Evolutionary conservation across 2,329 filamentous ascomycete species (phyloP).

Genomic region (Graphilbum sp.): DNA sequence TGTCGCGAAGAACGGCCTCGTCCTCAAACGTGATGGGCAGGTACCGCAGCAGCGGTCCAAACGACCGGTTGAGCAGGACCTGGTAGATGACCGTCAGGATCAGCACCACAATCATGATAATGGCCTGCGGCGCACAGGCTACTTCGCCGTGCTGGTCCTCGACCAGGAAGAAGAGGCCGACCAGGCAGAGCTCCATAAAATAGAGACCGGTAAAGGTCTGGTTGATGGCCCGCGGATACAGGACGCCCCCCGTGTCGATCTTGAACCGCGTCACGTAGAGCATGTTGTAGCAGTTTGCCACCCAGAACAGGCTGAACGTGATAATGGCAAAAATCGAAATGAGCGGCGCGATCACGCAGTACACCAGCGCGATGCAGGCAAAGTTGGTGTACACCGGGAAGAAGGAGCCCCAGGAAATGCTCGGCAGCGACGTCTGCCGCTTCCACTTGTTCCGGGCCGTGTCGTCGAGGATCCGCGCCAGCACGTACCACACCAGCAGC

Average conservation of each 20-base stretch:
- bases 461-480: constrained; percentile 67
- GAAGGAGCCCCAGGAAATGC: constrained; percentile 79
- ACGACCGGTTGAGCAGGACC: constrained; percentile 62
- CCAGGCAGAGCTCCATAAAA: constrained; percentile 79
- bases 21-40: constrained; percentile 92
- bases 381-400: constrained; percentile 97
- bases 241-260: constrained; percentile 77
- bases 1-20: constrained; percentile 79
- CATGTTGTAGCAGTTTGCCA: constrained; percentile 93
- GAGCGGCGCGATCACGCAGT: constrained; percentile 74
- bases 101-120: constrained; percentile 65
- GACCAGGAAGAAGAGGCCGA: constrained; percentile 78
- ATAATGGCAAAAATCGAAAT: constrained; percentile 89
- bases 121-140: constrained; percentile 58
- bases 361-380: constrained; percentile 80
- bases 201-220: constrained; percentile 92
- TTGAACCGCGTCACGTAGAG: constrained; percentile 85
- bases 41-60: constrained; percentile 72
- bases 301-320: constrained; percentile 81
- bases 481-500: constrained; percentile 64
- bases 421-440: constrained; percentile 61
- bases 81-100: constrained; percentile 65
- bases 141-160: constrained; percentile 34
- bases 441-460: constrained; percentile 72
- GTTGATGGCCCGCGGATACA: constrained; percentile 87